Evolutionary conservation across 2,329 filamentous ascomycete genomes (phyloP).

Genomic region (Aspergillus vadensis): DNA sequence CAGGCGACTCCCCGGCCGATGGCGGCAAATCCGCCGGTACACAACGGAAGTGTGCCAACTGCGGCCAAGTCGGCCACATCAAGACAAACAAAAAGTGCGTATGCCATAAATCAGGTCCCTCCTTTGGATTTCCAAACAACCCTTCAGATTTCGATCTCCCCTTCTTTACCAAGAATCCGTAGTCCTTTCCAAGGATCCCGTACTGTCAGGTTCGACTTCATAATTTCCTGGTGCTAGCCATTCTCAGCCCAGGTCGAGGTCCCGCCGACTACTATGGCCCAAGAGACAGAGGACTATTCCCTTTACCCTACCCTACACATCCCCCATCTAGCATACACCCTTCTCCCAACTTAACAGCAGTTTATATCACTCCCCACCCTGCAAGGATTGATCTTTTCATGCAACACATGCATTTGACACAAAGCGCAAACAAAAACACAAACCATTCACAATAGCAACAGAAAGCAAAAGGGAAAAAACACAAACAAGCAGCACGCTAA

Average conservation of each 20-base stretch:
- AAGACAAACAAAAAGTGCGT: slow-evolving; percentile 96
- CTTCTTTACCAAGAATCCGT: slow-evolving; percentile 20
- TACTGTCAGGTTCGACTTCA: background rate
- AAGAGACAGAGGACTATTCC: too few species aligned
- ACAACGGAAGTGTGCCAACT: slow-evolving; percentile 91
- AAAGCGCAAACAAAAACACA: background rate
- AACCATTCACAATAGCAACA: background rate
- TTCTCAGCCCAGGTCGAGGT: too few species aligned
- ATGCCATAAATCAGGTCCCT: background rate
- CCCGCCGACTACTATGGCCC: too few species aligned
- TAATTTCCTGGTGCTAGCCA: too few species aligned
- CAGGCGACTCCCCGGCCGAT: slow-evolving; percentile 48
- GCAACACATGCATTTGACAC: too few species aligned
- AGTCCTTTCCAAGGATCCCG: background rate
- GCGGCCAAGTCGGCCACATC: slow-evolving; percentile 94
- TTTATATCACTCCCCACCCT: background rate
- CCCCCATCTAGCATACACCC: too few species aligned
- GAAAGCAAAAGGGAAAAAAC: background rate
- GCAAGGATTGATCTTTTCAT: too few species aligned
- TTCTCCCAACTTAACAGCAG: too few species aligned
- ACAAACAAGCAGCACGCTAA: slow-evolving; percentile 6
- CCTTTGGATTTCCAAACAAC: slow-evolving; percentile 4
- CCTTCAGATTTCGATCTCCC: slow-evolving; percentile 10
- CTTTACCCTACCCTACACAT: too few species aligned
- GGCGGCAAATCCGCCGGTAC: slow-evolving; percentile 67